Evolutionary conservation across 2,329 filamentous ascomycete genomes (phyloP), one percentile per base, ranked within the genome.

Genomic region (Fusarium tricinctum): DNA sequence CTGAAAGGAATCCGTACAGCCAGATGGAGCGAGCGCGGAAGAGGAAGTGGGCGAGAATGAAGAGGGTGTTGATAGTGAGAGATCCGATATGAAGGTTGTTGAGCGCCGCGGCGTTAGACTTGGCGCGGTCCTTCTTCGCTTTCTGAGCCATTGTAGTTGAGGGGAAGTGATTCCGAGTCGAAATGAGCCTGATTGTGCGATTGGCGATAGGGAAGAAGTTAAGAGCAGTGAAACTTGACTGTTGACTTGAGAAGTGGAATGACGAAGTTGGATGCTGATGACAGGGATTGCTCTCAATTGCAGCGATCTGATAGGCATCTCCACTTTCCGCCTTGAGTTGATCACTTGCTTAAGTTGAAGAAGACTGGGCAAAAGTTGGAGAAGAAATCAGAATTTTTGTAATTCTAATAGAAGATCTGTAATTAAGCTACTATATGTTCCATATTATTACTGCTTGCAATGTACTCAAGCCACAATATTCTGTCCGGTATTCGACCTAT

Each of bases 11-110:
- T 60, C 88, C 77, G 80, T 97, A 99, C 63, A 88, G 83, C 51
- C 89, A 79, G 23, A 90, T 81, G 14, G 88, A 90, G 63, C 89
- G 91, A 33, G 87, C 84, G 63, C 85, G 83, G 75, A 91, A 86
- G 77, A 92, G 81, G 73, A 91, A 85, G 78, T 92, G 89, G 63
- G 91, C 86, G 51, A 93, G 76, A 60, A 97, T 83, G 83, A 95
- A 97, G 76, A 93, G 76, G 59, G 78, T 75, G 78, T 98, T 94
- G 76, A 97, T 82, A 70, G 82, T 76, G 64, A 92, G 83, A 45
- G 93, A 90, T 66, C 92, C 91, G 56, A 92, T 83, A 78, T 97
- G 95, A 26, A 96, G 92, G 76, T 89, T 92, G 76, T 91, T 92
- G 46, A 99, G 89, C 43, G 91, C 85, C 33, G 88, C 83, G 46